These are phyloP conservation scores for Acanthamoeba healyi DNA, from an alignment of 208 protist genomes.

Conservation along the genomic window DNA sequence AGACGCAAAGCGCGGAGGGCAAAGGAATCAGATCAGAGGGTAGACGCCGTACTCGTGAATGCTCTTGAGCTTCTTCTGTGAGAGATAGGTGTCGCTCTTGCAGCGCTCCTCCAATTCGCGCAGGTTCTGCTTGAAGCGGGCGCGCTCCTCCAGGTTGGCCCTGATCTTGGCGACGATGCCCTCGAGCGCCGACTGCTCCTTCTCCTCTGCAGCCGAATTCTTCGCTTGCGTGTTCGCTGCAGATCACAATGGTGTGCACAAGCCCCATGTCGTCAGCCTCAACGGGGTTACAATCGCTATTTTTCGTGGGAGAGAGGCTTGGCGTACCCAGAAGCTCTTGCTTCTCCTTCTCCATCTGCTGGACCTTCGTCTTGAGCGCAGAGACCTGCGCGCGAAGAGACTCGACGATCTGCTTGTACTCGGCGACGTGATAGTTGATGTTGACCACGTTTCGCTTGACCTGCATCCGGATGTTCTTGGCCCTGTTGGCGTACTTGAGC, in stretches of 20 bases:
- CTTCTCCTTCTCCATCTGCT: slow-evolving; percentile 26
- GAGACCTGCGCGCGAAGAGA: slow-evolving; percentile 85
- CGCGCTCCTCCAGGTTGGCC: slow-evolving; percentile 44
- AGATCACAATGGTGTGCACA: not conserved
- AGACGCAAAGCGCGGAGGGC: not conserved
- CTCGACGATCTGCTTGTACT: slow-evolving; percentile 90
- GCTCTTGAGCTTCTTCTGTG: slow-evolving; percentile 32
- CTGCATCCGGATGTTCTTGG: slow-evolving; percentile 90
- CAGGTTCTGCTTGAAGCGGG: slow-evolving; percentile 39
- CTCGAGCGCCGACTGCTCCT: slow-evolving; percentile 32
- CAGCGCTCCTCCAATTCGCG: slow-evolving; percentile 13
- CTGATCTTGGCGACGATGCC: slow-evolving; percentile 37
- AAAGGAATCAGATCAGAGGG: too few species aligned
- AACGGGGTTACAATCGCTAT: too few species aligned
- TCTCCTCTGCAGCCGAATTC: slow-evolving; percentile 32
- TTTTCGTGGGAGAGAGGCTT: not conserved
- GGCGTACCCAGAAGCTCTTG: slow-evolving; percentile 27
- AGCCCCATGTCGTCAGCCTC: not conserved
- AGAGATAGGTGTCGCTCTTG: not conserved
- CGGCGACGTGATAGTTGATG: slow-evolving; percentile 88
- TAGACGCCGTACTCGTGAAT: not conserved
- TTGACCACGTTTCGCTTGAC: slow-evolving; percentile 86
- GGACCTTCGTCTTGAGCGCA: slow-evolving; percentile 62
- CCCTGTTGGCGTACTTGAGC: slow-evolving; percentile 93
- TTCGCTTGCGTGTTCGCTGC: slow-evolving; percentile 3